Base-by-base conservation (phyloP, 1,284 basidiomycete species). In the Tetrapyrgos nigripes region DNA sequence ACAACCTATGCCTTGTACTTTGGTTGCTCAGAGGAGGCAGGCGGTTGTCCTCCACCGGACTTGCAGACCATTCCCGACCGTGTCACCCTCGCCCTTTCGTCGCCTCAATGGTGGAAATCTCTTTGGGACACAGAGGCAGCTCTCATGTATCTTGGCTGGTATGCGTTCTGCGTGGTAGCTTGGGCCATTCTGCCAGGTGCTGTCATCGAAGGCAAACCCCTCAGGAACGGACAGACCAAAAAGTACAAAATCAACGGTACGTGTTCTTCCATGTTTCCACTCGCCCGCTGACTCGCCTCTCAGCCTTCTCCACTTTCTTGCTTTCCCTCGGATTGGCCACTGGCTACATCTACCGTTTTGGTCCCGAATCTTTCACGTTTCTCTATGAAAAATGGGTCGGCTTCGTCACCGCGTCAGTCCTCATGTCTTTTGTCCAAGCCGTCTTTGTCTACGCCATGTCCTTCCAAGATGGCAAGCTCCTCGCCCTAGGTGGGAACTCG, bases 241-340 rank as follows among this genome's bases (percentile, higher is more conserved):
- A 78, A 81, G 61, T 99, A 99, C 83, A 98, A 94, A 77, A 95
- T 98, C 68, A 99, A 99, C 78, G 96, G 96, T 96, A 69, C 62
- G 75, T 66, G 58, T 17, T 46, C 23, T 21, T 29, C 33, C 55
- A 43, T 48, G 49, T 14, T 53, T 40, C 37, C 37, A 40, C 37
- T n/a, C 6, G 19, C 6, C 2, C 8, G 3, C 53, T n/a, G n/a
- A 40, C 33, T 60, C 14, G 58, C 24, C 28, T 50, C 59, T 21
- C 17, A 97, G 97, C 94, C 1, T 92, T 98, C 71, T 84, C 92
- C 0, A 98, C 96, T 0, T 85, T 94, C 66, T 78, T 98, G 43
- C 82, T 95, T 35, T 82, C 92, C 2, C 72, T 96, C 59, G 93
- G 92, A 55, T 69, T 94, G 57, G 78, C 85, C 3, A 77, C 77